Base-by-base conservation (phyloP, 2,329 filamentous ascomycete species). In the Ramularia collo-cygni region DNA sequence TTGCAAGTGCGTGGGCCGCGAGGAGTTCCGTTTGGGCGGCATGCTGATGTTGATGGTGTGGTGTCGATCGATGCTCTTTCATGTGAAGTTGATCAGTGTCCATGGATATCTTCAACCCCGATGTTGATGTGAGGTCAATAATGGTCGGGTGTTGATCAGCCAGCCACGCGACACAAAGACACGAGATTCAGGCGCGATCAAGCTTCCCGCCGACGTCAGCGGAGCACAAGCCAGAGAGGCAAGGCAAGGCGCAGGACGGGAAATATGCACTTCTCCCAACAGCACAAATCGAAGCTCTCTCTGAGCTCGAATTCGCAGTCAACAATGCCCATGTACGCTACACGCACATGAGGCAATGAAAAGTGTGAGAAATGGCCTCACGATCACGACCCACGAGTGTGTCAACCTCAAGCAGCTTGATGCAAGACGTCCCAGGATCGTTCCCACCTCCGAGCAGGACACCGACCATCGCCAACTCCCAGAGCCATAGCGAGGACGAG, bases 401-500 rank as follows among this genome's bases (percentile, higher is more conserved):
- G 8, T 47, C 56, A 10, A 53, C 55, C 6, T 40, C 50, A 21
- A 57, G 55, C 44, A 53, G 50, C 24, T 55, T 71, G 29, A 63
- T 70, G 47, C 62, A 68, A 30, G 61, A 63, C 19, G 64, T 73
- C 3, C 70, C 71, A 14, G 72, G 72, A 34, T 65, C 67, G n/a
- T 75, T 69, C 44, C 68, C 70, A 3, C 30, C 46, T 9, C 41
- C 35, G 7, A 35, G 38, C 32, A 28, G 44, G 4, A 36, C 34
- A 27, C 52, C 44, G 31, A 46, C 40, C 31, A 46, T 54, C 12
- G 54, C 56, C 26, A 53, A 48, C 19, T 48, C 56, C 17, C 10
- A 24, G 21, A 17, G 29, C 13, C 27, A 35, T 3, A 36, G 40
- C 13, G 49, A 52, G 21, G 30, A 40, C 9, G 45, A 52, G n/a